Evolutionary conservation across 352 stramenopile species (phyloP).

Genomic region (Phytophthora europaea): DNA sequence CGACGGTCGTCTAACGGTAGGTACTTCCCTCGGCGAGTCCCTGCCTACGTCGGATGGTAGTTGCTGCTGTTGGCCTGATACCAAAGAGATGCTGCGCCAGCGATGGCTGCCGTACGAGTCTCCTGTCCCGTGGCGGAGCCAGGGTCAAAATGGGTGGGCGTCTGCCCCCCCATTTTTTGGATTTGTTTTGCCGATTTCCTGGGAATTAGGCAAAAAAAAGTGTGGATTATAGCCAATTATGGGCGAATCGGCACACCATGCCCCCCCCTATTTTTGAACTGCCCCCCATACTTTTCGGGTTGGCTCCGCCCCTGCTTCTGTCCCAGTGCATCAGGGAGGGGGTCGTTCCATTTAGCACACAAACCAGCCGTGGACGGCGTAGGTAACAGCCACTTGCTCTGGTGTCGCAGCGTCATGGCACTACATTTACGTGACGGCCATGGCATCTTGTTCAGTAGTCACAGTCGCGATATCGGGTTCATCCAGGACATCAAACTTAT

Average conservation of each 20-base stretch:
- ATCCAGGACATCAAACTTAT: neutral
- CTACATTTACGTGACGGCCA: neutral
- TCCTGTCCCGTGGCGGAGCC: neutral
- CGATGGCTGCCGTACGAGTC: neutral
- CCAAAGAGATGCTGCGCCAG: neutral
- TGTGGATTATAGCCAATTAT: too few species aligned
- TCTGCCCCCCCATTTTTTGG: too few species aligned
- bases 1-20: neutral
- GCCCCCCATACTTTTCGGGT: too few species aligned
- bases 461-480: neutral
- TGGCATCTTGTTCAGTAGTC: neutral
- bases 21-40: neutral
- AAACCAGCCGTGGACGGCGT: neutral
- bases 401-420: neutral
- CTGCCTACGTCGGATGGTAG: neutral
- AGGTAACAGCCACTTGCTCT: neutral
- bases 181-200: too few species aligned
- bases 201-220: too few species aligned
- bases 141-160: too few species aligned
- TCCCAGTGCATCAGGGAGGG: neutral
- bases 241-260: too few species aligned
- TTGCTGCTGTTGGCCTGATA: neutral
- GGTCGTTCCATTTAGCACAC: neutral
- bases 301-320: neutral
- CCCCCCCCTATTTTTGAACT: too few species aligned